A percentile compares a stretch with the other conserved stretches of the same genome.
Evolutionary conservation across 257 asterid species (phyloP).

Genomic region (Nemophila menziesii): DNA sequence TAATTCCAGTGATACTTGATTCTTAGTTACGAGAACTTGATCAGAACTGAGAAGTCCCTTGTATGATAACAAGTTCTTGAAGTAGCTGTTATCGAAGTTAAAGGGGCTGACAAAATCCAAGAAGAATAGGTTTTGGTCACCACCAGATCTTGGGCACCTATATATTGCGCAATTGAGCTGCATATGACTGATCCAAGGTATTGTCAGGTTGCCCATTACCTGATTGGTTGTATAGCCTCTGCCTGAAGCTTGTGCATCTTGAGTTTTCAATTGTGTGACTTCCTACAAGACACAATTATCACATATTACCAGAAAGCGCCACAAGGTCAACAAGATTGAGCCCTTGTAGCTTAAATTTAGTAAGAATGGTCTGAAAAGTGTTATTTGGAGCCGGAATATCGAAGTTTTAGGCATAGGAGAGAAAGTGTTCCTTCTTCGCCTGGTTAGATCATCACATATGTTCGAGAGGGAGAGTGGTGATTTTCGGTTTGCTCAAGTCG

Average conservation of each 20-base stretch:
- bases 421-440: no score
- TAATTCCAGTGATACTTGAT: constrained; percentile 35
- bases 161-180: no score
- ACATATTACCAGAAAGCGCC: constrained; percentile 6
- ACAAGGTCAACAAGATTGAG: constrained; percentile 21
- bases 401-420: no score
- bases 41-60: constrained; percentile 65
- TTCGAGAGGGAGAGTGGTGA: no score
- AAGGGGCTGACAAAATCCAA: constrained; percentile 57
- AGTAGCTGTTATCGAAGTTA: constrained; percentile 64
- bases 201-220: no score
- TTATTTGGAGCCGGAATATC: constrained; percentile 46
- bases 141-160: constrained; percentile 67
- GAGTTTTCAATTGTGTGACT: constrained; percentile 85
- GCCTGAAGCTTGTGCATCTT: constrained; percentile 72
- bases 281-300: constrained; percentile 28
- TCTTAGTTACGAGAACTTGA: constrained; percentile 60
- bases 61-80: no score
- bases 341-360: constrained; percentile 23
- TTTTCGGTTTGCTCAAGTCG: no score
- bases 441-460: no score
- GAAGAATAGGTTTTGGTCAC: no score
- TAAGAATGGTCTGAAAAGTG: constrained; percentile 34
- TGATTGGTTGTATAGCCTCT: constrained; percentile 76
- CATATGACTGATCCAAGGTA: no score